These are phyloP conservation scores for Glarea lozoyensis DNA, from an alignment of 495 filamentous ascomycete genomes.

Conservation along the genomic window DNA sequence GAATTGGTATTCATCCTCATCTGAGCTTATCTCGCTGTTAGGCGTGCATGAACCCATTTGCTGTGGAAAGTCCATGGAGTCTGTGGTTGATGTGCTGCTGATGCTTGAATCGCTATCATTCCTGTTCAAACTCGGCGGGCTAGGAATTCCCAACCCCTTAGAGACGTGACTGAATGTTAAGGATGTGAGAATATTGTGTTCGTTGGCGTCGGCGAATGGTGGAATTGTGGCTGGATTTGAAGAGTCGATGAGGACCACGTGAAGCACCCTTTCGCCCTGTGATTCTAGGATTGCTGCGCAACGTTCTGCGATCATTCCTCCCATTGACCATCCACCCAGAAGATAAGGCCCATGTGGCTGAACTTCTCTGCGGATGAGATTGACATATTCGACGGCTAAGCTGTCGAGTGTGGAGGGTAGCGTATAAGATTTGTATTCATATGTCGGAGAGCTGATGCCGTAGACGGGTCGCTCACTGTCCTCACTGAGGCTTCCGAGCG, in stretches of 20 bases:
- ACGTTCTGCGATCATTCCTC: constrained; percentile 18
- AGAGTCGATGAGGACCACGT: constrained; percentile 21
- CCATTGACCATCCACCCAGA: constrained; percentile 20
- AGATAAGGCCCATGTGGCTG: constrained; percentile 17
- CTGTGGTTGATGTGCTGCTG: not conserved
- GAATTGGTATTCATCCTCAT: not conserved
- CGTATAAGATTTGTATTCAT: constrained; percentile 10
- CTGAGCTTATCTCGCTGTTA: not conserved
- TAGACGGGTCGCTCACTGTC: constrained; percentile 17
- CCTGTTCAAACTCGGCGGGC: not conserved
- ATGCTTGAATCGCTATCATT: not conserved
- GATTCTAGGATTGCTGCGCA: constrained; percentile 15
- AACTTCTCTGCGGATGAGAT: constrained; percentile 7
- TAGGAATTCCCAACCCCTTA: not conserved
- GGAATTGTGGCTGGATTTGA: constrained; percentile 19
- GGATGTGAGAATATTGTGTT: constrained; percentile 15
- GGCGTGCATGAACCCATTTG: not conserved
- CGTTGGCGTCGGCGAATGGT: constrained; percentile 8
- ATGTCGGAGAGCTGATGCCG: constrained; percentile 20
- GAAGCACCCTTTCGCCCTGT: constrained; percentile 11
- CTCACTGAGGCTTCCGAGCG: constrained; percentile 16
- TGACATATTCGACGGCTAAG: constrained; percentile 16
- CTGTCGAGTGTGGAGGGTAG: constrained; percentile 15
- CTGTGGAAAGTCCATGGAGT: not conserved
- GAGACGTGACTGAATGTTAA: constrained; percentile 12